Percentiles rank a stretch among this genome's conserved stretches.
These are phyloP conservation scores for Acarospora socialis DNA, from an alignment of 2,329 filamentous ascomycete genomes.

Conservation along the genomic window DNA sequence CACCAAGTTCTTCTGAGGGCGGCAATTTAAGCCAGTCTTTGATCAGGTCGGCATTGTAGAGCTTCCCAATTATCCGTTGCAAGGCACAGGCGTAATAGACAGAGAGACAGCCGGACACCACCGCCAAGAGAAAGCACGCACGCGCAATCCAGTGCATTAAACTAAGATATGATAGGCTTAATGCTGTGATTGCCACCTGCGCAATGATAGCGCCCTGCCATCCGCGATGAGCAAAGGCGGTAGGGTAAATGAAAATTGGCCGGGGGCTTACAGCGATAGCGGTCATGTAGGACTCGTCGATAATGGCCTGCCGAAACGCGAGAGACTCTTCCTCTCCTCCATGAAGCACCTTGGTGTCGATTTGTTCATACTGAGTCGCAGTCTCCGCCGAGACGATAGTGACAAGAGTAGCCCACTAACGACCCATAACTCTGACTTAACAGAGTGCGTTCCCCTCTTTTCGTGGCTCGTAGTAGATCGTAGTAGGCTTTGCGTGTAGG, in stretches of 20 bases:
- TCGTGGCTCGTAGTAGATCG: no score
- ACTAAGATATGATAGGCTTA: conserved; percentile 7
- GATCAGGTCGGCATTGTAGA: conserved; percentile 1
- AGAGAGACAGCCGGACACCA: conserved; percentile 6
- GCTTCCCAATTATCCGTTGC: conserved; percentile 5
- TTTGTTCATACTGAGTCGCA: no score
- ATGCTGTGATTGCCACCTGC: conserved; percentile 10
- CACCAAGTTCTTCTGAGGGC: no score
- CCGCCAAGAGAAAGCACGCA: conserved; percentile 3
- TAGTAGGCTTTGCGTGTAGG: no score
- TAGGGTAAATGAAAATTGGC: no score
- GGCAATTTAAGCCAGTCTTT: conserved; percentile 6
- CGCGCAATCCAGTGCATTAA: conserved; percentile 7
- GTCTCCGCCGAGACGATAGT: no score
- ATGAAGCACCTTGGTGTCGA: no score
- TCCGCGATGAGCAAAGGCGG: no score
- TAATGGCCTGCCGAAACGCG: conserved; percentile 3
- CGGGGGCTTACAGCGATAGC: conserved; percentile 9
- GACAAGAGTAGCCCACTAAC: no score
- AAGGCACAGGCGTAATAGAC: conserved; percentile 8
- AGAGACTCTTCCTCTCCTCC: no score
- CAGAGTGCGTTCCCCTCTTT: no score
- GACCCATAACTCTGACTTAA: no score
- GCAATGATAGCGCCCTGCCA: conserved; percentile 14
- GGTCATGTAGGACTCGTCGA: conserved; percentile 9